Evolutionary conservation across 345 rosid genomes (phyloP).

Genomic region (Eucalyptus marginata): DNA sequence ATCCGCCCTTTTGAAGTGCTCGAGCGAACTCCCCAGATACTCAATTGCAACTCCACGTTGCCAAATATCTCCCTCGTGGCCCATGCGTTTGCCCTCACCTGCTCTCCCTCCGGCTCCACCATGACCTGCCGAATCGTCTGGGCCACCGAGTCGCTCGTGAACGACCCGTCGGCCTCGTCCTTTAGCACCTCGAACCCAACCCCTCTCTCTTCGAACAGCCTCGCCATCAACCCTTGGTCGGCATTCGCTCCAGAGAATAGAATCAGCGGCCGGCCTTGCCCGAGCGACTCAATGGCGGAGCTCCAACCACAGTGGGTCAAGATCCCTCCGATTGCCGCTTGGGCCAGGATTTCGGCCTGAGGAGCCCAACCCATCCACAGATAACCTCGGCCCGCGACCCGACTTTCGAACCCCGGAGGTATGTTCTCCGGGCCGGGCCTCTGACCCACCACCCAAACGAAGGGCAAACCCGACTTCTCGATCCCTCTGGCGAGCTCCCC

Average conservation of each 20-base stretch:
- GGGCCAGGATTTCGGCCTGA: neutral
- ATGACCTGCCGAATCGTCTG: neutral
- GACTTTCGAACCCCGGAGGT: neutral
- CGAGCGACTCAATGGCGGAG: conserved; percentile 4
- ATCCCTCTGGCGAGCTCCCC: conserved; percentile 4
- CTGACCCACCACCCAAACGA: conserved; percentile 3
- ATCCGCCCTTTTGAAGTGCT: neutral
- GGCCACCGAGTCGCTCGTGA: neutral
- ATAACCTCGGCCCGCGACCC: neutral
- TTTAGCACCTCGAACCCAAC: conserved; percentile 4
- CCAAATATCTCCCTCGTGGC: neutral
- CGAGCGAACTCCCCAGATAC: neutral
- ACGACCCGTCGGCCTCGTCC: conserved; percentile 1
- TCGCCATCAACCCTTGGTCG: neutral
- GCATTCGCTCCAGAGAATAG: neutral
- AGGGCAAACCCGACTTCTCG: conserved; percentile 1
- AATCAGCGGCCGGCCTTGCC: neutral
- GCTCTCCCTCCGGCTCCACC: neutral
- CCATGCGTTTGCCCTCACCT: neutral
- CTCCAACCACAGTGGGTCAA: conserved; percentile 11
- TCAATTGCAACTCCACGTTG: neutral
- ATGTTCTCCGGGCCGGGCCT: neutral
- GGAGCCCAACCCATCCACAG: conserved; percentile 7
- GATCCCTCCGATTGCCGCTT: conserved; percentile 8
- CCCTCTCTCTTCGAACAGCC: neutral